Conservation (phyloP, 2,329 filamentous ascomycete species). For the Apiospora rasikravindrae region DNA sequence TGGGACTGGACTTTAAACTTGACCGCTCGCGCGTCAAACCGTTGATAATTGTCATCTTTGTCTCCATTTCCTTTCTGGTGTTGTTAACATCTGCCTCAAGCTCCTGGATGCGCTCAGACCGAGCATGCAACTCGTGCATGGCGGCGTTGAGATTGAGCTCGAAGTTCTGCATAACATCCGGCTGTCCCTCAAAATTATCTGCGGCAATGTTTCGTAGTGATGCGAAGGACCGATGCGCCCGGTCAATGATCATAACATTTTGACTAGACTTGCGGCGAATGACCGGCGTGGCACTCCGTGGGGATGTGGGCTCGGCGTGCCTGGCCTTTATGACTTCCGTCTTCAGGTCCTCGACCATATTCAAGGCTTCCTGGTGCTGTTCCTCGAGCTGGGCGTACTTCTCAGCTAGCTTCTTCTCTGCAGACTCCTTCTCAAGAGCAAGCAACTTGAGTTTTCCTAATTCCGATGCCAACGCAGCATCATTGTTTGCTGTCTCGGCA, state of each 20-base stretch:
- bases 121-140: constrained; percentile 87
- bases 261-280: constrained; percentile 94
- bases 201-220: constrained; percentile 86
- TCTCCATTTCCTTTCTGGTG: constrained; percentile 94
- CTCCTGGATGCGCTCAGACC: constrained; percentile 88
- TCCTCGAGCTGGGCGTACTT: constrained; percentile 85
- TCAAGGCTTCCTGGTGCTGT: constrained; percentile 80
- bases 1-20: constrained; percentile 80
- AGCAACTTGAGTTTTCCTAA: constrained; percentile 73
- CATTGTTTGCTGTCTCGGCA: constrained; percentile 40
- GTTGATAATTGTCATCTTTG: constrained; percentile 93
- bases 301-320: constrained; percentile 62
- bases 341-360: constrained; percentile 90
- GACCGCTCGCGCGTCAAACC: constrained; percentile 91
- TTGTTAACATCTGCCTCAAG: constrained; percentile 83
- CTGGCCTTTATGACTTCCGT: constrained; percentile 82
- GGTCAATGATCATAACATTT: constrained; percentile 84
- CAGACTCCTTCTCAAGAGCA: constrained; percentile 77
- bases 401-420: constrained; percentile 73
- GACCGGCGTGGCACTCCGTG: constrained; percentile 71
- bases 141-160: constrained; percentile 89
- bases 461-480: constrained; percentile 63
- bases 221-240: constrained; percentile 88
- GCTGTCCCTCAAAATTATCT: constrained; percentile 82
- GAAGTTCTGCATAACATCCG: constrained; percentile 89